Base-by-base conservation (phyloP, 352 stramenopile genomes). In the Elongisporangium undulatum region DNA sequence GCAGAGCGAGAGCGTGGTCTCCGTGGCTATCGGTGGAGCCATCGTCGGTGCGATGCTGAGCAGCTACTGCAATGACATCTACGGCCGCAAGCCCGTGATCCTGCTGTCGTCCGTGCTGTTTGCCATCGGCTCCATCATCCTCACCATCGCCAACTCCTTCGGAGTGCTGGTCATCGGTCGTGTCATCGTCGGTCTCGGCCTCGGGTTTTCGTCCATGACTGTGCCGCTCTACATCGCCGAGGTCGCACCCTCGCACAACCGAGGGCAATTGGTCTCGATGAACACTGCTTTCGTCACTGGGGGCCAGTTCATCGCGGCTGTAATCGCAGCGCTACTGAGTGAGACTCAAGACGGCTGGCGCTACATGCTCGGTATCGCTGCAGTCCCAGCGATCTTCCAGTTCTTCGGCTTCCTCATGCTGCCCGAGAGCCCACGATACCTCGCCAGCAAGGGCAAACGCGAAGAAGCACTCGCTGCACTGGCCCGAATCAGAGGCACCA, bases 161-260 rank as follows among this genome's bases (percentile, higher is more conserved):
- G 45, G 64, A 2, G 73, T 73, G 52, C 62, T 93, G 49, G 60
- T 93, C 0, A 13, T 80, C 0, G 83, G 83, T 3, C 69, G 83
- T 17, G 56, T 90, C 17, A 55, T 84, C 16, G 77, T 93, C 7
- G 83, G 83, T 4, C 6, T 90, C 24, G 83, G 67, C 22, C 84
- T 93, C 48, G 83, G 83, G 39, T 75, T 81, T 55, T 87, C 79
- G 7, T 93, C 83, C 48, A 89, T 87, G 76, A 86, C 75, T 41
- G 79, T 93, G 23, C 83, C 83, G 53, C 68, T 93, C 17, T 93
- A 93, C 57, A 89, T 93, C 55, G 81, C 83, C 29, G 83, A 93
- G 57, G 77, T 80, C 7, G 89, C 83, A 15, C 81, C 83, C 0
- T 74, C 83, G 6, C 66, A 86, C 19, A 77, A 85, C n/a, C 81